A percentile compares a stretch with the other conserved stretches of the same genome.
Conservation (phyloP, 495 filamentous ascomycete species). For the Jackrogersella minutella region DNA sequence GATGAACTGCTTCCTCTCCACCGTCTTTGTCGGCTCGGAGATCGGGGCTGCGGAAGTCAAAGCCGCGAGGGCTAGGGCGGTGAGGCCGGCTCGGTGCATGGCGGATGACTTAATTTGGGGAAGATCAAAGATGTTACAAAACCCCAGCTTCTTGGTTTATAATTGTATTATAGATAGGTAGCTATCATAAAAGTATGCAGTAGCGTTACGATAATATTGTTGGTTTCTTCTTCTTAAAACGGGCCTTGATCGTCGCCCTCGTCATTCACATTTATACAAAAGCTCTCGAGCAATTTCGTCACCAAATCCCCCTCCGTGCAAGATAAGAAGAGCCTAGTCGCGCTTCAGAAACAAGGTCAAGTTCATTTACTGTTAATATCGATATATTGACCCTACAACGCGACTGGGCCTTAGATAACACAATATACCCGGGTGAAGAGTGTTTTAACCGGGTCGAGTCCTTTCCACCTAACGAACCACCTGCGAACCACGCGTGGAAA, state of each 20-base stretch:
- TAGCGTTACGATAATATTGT: constrained; percentile 9
- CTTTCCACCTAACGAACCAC: constrained; percentile 36
- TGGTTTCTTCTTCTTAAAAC: constrained; percentile 21
- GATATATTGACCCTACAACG: constrained; percentile 37
- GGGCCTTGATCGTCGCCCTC: constrained; percentile 29
- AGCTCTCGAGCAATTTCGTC: constrained; percentile 17
- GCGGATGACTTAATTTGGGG: constrained; percentile 14
- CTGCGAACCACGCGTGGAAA: constrained; percentile 28
- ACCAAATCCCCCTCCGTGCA: constrained; percentile 21
- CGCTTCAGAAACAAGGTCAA: constrained; percentile 31
- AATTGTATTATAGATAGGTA: constrained; percentile 3
- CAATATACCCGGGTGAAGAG: constrained; percentile 43
- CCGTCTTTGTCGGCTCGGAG: constrained; percentile 36
- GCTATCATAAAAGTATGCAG: constrained; percentile 9
- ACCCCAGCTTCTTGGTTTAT: constrained; percentile 13
- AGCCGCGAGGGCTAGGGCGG: constrained; percentile 41
- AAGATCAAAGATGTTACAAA: constrained; percentile 1
- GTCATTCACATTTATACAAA: constrained; percentile 35
- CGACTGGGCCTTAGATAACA: constrained; percentile 38
- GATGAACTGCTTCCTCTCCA: constrained; percentile 7
- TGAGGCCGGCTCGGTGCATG: constrained; percentile 40
- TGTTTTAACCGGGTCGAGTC: constrained; percentile 46
- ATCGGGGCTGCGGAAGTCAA: constrained; percentile 42
- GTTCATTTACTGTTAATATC: constrained; percentile 47
- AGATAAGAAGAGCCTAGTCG: constrained; percentile 40